Conservation (phyloP, 305 asterid species). For the Fraxinus baroniana region DNA sequence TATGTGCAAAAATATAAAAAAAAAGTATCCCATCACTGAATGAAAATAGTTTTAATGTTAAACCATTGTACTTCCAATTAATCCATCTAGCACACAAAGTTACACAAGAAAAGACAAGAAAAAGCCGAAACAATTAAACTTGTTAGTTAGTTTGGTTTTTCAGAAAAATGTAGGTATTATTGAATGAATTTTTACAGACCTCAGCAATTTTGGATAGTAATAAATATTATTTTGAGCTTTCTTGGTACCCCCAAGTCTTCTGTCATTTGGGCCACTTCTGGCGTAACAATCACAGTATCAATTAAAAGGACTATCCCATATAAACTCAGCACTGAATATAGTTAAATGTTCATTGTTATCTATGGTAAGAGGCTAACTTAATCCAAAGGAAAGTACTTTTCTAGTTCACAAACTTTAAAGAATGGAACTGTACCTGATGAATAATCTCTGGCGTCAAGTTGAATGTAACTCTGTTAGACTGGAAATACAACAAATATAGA, state of each 20-base stretch:
- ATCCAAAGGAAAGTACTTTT: constrained; percentile 13
- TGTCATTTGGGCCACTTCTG: constrained; percentile 5
- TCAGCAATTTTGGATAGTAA: constrained; percentile 8
- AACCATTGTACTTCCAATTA: neutral
- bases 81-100: neutral
- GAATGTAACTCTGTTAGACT: constrained; percentile 93
- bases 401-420: constrained; percentile 16
- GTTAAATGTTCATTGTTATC: constrained; percentile 7
- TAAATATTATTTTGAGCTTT: constrained; percentile 9
- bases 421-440: constrained; percentile 68
- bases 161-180: neutral
- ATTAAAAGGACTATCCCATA: neutral
- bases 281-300: constrained; percentile 1
- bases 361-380: constrained; percentile 14
- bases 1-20: neutral
- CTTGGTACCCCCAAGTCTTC: constrained; percentile 7
- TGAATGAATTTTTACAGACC: constrained; percentile 6
- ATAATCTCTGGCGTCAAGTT: constrained; percentile 96
- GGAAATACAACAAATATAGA: constrained; percentile 38
- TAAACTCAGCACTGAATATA: constrained; percentile 5
- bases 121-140: neutral
- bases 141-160: constrained; percentile 5
- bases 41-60: neutral
- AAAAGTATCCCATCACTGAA: neutral
- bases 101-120: constrained; percentile 4